Base-by-base conservation (phyloP, 2,329 filamentous ascomycete genomes). In the Arthroderma sp. region DNA sequence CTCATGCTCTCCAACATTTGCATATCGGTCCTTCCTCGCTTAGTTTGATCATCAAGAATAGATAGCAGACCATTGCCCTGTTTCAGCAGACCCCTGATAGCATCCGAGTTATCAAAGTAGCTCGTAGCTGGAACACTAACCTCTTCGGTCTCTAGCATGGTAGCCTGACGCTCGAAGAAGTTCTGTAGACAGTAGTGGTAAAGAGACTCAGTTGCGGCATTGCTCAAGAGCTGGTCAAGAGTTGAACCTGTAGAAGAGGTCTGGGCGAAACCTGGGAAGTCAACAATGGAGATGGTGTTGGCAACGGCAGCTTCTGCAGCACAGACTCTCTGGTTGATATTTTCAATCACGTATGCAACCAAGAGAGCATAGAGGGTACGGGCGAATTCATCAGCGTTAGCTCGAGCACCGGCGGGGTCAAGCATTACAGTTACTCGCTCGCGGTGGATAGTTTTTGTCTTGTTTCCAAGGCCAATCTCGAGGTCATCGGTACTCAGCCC, bases 371-470 rank as follows among this genome's bases (percentile, higher is more conserved):
- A 98, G 0, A 98, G 76, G 0, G 91, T 96, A 55, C 91, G 82
- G 3, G 93, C 91, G 53, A 98, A 81, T 71, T 97, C 93, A 67
- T 97, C 91, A 15, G 93, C 93, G 64, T 96, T 96, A 39, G 83
- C 85, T 54, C 90, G 85, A 49, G 93, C 93, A 39, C 93, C 93
- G 58, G 83, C 84, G 5, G 91, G 88, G 67, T 98, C 93, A 35
- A 98, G 81, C 91, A 98, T 95, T 63, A 98, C 88, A 0, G 93
- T 98, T n/a, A 98, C 93, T 56, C 93, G 86, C 76, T 98, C 93
- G 62, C 90, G 87, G 68, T 94, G 88, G 58, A 98, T 85, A 64
- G 93, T 96, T 78, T 95, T 96, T 19, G 90, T 97, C 75, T 95
- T 94, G 77, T 96, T 95, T 2, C 91, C 89, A 58, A 98, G 77